Base-by-base conservation (phyloP, 176 grass and related monocot species). In the Raddia distichophylla region DNA sequence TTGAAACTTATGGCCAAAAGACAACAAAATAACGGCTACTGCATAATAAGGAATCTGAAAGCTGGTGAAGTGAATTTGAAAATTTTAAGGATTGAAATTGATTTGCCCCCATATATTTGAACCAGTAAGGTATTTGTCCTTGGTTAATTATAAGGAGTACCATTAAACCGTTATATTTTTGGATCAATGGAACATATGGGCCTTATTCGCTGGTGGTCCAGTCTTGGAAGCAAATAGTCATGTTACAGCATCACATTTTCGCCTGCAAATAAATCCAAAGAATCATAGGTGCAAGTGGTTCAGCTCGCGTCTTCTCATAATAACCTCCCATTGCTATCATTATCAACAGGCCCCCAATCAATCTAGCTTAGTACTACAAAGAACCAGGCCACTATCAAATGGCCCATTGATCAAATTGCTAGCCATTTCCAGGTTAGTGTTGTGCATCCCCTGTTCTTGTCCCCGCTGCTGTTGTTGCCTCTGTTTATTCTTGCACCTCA, bases 311-410 rank as follows among this genome's bases (percentile, higher is more conserved):
- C 63, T 34, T 77, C 59, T 82, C 3, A 4, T 67, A 50, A 20
- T 77, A 82, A 71, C 58, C 72, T 72, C 66, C 13, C 19, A 77
- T 72, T 66, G 73, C 43, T 59, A 59, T 82, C 42, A 35, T 43
- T 59, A 66, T 82, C 42, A 35, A 67, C 10, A 69, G 49, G 1
- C 48, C 58, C 65, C 15, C 42, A 78, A 77, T 52, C 78, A 74
- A 74, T 79, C 74, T 67, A 67, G 53, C 51, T 67, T 54, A 20
- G 45, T 61, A 34, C 60, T 44, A 66, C 18, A 73, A 74, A 73
- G 48, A 74, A 34, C 50, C 51, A 83, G 60, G 33, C 66, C 67
- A 48, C 63, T 54, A 49, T 68, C 54, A 17, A 22, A 60, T 70
- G 83, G 51, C 73, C 51, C 33, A 50, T 60, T 59, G 49, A 46